Percentiles rank a stretch among this genome's conserved stretches.
Conservation (phyloP, 1,139 yeast species). For the Yamadazyma songkhlaensis region DNA sequence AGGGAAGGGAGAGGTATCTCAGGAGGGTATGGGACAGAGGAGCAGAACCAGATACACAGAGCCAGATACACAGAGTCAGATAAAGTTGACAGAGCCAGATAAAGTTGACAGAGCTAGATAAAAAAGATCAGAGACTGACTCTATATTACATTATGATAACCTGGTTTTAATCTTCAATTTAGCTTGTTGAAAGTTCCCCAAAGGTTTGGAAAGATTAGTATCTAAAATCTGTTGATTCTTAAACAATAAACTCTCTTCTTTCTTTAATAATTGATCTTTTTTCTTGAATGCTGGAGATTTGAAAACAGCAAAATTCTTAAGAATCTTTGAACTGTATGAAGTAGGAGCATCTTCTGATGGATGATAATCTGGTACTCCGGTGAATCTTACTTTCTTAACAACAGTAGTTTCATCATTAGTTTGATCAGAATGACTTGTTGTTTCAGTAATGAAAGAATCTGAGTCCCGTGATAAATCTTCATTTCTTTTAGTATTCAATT, state of each 20-base stretch:
- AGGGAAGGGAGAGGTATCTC: too few relatives aligned
- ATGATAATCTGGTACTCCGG: slow-evolving; percentile 50
- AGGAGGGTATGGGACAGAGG: too few relatives aligned
- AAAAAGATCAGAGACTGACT: too few relatives aligned
- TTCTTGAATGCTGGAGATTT: slow-evolving; percentile 32
- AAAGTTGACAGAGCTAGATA: too few relatives aligned
- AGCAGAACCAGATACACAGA: too few relatives aligned
- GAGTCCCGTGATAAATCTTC: slow-evolving; percentile 17
- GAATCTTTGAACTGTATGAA: slow-evolving; percentile 42
- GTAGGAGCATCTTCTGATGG: slow-evolving; percentile 59
- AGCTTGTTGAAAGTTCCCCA: slow-evolving; percentile 7
- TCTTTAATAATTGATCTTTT: slow-evolving; percentile 45
- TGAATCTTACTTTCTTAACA: slow-evolving; percentile 47
- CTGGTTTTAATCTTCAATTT: slow-evolving; percentile 11
- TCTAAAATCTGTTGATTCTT: slow-evolving; percentile 24
- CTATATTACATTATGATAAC: slow-evolving; percentile 6
- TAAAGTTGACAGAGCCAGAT: too few relatives aligned
- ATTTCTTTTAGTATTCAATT: slow-evolving; percentile 31
- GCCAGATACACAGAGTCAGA: too few relatives aligned
- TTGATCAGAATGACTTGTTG: not conserved
- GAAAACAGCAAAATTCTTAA: slow-evolving; percentile 45
- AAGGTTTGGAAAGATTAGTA: not conserved
- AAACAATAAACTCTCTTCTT: slow-evolving; percentile 54
- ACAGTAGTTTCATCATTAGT: slow-evolving; percentile 1
- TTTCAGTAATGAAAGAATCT: slow-evolving; percentile 1